Evolutionary conservation across 2,329 filamentous ascomycete species (phyloP).

Genomic region (Dendryphion nanum): DNA sequence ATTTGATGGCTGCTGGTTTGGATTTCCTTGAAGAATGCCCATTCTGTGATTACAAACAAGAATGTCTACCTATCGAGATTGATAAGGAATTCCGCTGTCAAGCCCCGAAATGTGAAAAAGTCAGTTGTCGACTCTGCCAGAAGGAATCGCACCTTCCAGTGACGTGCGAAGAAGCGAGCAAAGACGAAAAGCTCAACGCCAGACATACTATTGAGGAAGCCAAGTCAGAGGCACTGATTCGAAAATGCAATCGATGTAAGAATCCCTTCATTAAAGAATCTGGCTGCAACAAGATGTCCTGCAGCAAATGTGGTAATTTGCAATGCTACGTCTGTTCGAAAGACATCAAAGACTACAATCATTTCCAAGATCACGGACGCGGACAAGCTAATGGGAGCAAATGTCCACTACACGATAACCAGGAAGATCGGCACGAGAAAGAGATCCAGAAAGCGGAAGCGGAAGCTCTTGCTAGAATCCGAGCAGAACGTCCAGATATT

Average conservation of each 20-base stretch:
- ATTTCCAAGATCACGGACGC: slow-evolving; percentile 74
- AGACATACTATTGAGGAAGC: slow-evolving; percentile 76
- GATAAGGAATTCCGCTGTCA: slow-evolving; percentile 74
- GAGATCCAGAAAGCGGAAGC: slow-evolving; percentile 65
- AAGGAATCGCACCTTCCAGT: slow-evolving; percentile 68
- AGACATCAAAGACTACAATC: slow-evolving; percentile 61
- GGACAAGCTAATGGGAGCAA: too few relatives aligned
- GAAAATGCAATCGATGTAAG: slow-evolving; percentile 70
- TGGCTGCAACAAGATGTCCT: slow-evolving; percentile 84
- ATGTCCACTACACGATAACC: slow-evolving; percentile 68
- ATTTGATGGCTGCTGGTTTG: slow-evolving; percentile 67
- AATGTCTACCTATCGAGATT: slow-evolving; percentile 64
- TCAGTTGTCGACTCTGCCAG: slow-evolving; percentile 59
- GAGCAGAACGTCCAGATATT: slow-evolving; percentile 61
- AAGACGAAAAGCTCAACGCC: slow-evolving; percentile 59
- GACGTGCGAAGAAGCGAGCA: slow-evolving; percentile 64
- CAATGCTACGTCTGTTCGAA: slow-evolving; percentile 72
- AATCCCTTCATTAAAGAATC: slow-evolving; percentile 74
- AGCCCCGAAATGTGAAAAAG: slow-evolving; percentile 61
- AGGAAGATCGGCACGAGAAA: slow-evolving; percentile 58
- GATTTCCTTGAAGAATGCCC: slow-evolving; percentile 74
- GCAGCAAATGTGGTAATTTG: slow-evolving; percentile 55
- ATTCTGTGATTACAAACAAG: slow-evolving; percentile 78
- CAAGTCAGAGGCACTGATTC: slow-evolving; percentile 76
- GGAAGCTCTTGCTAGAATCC: slow-evolving; percentile 55